Evolutionary conservation across 768 basidiomycete genomes (phyloP).

Genomic region (Baorangia bicolor): DNA sequence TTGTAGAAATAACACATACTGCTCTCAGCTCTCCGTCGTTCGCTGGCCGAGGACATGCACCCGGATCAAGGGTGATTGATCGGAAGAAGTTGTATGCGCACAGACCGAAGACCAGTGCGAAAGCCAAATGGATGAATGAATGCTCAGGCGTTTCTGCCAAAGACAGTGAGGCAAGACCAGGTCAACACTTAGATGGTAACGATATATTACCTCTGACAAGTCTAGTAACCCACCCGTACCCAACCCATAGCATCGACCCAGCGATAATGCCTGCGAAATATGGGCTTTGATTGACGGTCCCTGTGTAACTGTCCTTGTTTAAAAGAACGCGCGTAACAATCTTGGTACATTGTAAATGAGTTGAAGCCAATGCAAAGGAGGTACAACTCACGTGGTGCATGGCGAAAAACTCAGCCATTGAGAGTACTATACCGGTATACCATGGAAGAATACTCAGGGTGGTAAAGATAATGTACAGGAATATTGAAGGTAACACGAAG

Average conservation of each 20-base stretch:
- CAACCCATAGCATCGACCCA: slow-evolving; percentile 84
- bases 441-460: slow-evolving; percentile 83
- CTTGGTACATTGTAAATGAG: slow-evolving; percentile 36
- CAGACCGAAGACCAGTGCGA: slow-evolving; percentile 64
- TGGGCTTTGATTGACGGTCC: slow-evolving; percentile 81
- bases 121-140: slow-evolving; percentile 72
- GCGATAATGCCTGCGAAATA: slow-evolving; percentile 93
- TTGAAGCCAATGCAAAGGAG: not conserved
- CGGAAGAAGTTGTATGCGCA: slow-evolving; percentile 93
- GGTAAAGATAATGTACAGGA: slow-evolving; percentile 80
- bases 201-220: slow-evolving; percentile 62
- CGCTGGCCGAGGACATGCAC: slow-evolving; percentile 75
- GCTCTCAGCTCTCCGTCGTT: slow-evolving; percentile 87
- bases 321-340: slow-evolving; percentile 84
- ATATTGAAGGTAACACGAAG: slow-evolving; percentile 73
- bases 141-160: slow-evolving; percentile 72
- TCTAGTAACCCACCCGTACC: slow-evolving; percentile 76
- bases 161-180: not conserved
- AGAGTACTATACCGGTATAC: slow-evolving; percentile 84
- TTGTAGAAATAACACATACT: slow-evolving; percentile 42
- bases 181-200: not conserved
- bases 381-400: slow-evolving; percentile 86
- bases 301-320: slow-evolving; percentile 78
- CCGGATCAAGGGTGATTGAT: slow-evolving; percentile 85
- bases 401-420: slow-evolving; percentile 82